These are phyloP conservation scores for Suillus alpinus DNA, from an alignment of 768 basidiomycete genomes.

Conservation along the genomic window DNA sequence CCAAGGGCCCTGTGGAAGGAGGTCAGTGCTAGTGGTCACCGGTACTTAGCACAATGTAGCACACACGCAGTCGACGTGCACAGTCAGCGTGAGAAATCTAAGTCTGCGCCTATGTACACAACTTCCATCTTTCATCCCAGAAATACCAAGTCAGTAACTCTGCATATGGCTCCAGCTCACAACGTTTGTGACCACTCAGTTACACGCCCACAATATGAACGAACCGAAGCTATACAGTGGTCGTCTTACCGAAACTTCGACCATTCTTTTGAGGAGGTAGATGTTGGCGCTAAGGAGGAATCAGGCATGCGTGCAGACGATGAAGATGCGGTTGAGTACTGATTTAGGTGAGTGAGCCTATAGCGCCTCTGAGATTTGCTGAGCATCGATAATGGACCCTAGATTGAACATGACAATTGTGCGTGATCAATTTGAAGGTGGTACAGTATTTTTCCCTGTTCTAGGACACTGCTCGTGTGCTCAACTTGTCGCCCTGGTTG, in stretches of 20 bases:
- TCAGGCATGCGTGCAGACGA: conserved; percentile 60
- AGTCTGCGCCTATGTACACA: neutral
- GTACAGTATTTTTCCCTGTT: neutral
- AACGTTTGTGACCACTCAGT: too few species aligned
- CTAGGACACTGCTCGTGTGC: neutral
- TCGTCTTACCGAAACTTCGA: neutral
- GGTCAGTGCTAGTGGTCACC: neutral
- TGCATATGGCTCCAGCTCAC: too few species aligned
- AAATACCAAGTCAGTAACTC: too few species aligned
- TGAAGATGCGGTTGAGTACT: conserved; percentile 83
- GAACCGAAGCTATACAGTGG: neutral
- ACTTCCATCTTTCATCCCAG: neutral
- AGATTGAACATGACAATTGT: neutral
- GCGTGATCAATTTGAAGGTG: conserved; percentile 1
- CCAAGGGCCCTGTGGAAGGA: neutral
- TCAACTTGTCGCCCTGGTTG: conserved; percentile 3
- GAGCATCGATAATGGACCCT: neutral
- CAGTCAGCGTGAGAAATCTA: neutral
- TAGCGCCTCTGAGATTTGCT: neutral
- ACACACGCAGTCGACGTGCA: neutral
- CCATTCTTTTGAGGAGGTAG: conserved; percentile 16
- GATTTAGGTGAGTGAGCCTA: conserved; percentile 6
- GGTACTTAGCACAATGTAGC: neutral
- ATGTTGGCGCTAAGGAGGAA: conserved; percentile 29
- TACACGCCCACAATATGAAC: too few species aligned